Evolutionary conservation across 1,139 yeast species (phyloP), one percentile per base, ranked within the genome.

Genomic region (Nakaseomyces delphensis): DNA sequence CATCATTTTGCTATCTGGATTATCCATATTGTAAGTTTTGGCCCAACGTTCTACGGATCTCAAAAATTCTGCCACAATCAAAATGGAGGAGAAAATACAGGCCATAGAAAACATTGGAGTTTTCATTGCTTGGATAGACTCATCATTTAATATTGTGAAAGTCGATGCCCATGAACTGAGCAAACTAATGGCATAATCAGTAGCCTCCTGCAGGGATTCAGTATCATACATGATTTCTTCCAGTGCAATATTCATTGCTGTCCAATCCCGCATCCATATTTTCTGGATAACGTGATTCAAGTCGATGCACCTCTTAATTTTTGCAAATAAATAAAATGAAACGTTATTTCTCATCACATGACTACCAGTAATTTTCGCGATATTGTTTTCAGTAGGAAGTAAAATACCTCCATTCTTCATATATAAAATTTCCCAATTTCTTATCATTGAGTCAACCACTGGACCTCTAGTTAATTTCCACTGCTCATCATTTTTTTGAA

Each of bases 41-140:
- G 74, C 72, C 73, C 74, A 70, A 36, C 62, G 65, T 55, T 82
- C 89, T 31, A 80, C 64, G 11, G 69, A 65, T 46, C 71, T 70
- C 49, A 81, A 63, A 53, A 77, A 79, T 44, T 79, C 83, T 2
- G 85, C 74, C 40, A 81, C 68, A 32, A 81, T 63, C 42, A 80
- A 61, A 3, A 77, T 65, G 1, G 86, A 68, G 1, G 79, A 73
- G 56, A 79, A 81, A 19, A 80, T 69, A 55, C 84, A 77, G 0
- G 84, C 77, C 38, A 81, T 73, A 52, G 83, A 79, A 57, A 80
- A 79, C 13, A 81, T 82, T 2, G 93, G 91, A 0, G 89, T 80
- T 51, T 85, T 68, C 41, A 79, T 71, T 0, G 83, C 73, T 0
- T 81, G 76, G 54, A 75, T 74, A 46, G 75, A 77, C 2, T 81